phyloP scores from a whole-genome alignment of 768 basidiomycete genomes.

The Dendrothele bispora region DNA sequence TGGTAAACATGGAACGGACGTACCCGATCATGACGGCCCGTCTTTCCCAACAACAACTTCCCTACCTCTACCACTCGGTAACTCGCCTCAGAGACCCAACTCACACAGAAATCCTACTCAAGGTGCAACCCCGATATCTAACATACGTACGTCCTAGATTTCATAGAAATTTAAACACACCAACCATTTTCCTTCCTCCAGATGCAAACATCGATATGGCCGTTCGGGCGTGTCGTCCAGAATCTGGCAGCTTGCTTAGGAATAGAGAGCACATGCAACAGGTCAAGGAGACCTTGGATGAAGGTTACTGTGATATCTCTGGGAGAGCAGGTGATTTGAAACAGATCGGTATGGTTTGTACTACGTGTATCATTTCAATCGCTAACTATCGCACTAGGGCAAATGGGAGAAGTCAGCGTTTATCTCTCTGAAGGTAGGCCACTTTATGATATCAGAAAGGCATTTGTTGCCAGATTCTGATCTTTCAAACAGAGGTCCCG shows the following conservation, averaged over 20 bases:
- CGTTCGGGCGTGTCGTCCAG: slow-evolving; percentile 69
- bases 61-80: no score
- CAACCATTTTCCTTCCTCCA: slow-evolving; percentile 17
- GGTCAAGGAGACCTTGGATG: slow-evolving; percentile 74
- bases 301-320: slow-evolving; percentile 81
- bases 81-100: not conserved
- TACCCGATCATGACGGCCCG: no score
- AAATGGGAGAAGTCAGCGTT: slow-evolving; percentile 61
- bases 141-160: slow-evolving; percentile 36
- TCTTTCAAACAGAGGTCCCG: slow-evolving; percentile 49
- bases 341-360: slow-evolving; percentile 49
- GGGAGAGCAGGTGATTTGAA: slow-evolving; percentile 62
- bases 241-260: slow-evolving; percentile 58
- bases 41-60: no score
- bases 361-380: not conserved
- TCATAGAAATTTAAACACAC: no score
- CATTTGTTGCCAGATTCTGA: slow-evolving; percentile 5
- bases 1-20: no score
- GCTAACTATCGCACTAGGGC: slow-evolving; percentile 36
- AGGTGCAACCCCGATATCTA: slow-evolving; percentile 37
- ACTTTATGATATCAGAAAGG: not conserved
- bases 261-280: slow-evolving; percentile 69
- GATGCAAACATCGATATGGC: slow-evolving; percentile 72
- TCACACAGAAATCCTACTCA: slow-evolving; percentile 12
- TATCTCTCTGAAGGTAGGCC: slow-evolving; percentile 61